A percentile compares a stretch with the other conserved stretches of the same genome.
Evolutionary conservation across 441 rosid species (phyloP).

Genomic region (Sinapis alba): DNA sequence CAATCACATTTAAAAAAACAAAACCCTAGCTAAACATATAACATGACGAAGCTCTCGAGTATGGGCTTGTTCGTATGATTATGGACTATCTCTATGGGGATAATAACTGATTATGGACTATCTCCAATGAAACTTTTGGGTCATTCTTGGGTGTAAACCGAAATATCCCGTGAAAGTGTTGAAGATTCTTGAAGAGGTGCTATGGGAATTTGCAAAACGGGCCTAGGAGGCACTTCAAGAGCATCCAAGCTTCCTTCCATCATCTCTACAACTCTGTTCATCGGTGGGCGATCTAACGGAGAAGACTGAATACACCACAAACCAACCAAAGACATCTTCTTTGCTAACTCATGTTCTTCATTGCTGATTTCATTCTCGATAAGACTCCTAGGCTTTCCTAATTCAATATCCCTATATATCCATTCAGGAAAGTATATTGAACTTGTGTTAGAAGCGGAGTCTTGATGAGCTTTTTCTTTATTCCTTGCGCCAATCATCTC

Average conservation of each 20-base stretch:
- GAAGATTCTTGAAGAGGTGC: neutral
- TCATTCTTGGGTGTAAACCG: neutral
- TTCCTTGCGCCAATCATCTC: conserved; percentile 44
- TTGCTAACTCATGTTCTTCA: conserved; percentile 38
- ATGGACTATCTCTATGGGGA: too few species aligned
- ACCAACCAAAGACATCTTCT: conserved; percentile 43
- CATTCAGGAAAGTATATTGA: conserved; percentile 35
- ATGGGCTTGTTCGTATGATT: too few species aligned
- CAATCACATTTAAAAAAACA: too few species aligned
- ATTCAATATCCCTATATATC: conserved; percentile 35
- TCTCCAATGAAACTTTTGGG: neutral
- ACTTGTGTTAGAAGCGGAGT: neutral
- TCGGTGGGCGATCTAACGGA: conserved; percentile 40
- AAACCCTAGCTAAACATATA: too few species aligned
- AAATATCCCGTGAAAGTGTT: neutral
- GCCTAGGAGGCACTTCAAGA: conserved; percentile 43
- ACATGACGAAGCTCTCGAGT: too few species aligned
- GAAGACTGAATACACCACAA: conserved; percentile 48
- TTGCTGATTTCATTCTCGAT: conserved; percentile 10
- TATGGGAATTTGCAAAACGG: neutral
- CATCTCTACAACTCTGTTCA: conserved; percentile 44
- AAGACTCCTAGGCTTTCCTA: neutral
- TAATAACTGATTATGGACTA: too few species aligned
- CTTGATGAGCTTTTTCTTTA: conserved; percentile 4
- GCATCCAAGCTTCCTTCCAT: conserved; percentile 29